phyloP scores from a whole-genome alignment of 2,329 filamentous ascomycete species.

The Fusarium sp. region DNA sequence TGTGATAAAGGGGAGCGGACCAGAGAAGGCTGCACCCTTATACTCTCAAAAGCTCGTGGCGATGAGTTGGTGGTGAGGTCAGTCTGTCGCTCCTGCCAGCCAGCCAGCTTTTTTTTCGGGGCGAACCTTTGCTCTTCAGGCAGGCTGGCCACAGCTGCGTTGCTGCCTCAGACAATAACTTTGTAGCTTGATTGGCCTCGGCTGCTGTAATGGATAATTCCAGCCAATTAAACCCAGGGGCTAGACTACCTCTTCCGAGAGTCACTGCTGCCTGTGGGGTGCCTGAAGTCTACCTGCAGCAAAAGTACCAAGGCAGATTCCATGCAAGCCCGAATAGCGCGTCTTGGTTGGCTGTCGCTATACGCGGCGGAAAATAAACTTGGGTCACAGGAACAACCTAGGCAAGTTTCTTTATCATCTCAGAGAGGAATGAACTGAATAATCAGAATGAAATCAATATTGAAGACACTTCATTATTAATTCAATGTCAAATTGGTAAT shows the following conservation, averaged over 20 bases:
- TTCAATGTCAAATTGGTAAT: neutral
- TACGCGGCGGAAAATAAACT: slow-evolving; percentile 8
- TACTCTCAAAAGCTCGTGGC: slow-evolving; percentile 47
- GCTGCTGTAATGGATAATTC: slow-evolving; percentile 44
- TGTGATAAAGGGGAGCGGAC: slow-evolving; percentile 35
- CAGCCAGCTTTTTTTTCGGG: slow-evolving; percentile 55
- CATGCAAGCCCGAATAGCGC: slow-evolving; percentile 27
- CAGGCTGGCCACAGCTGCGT: slow-evolving; percentile 43
- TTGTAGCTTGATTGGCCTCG: slow-evolving; percentile 50
- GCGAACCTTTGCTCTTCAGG: slow-evolving; percentile 37
- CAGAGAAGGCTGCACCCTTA: slow-evolving; percentile 50
- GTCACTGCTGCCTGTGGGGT: slow-evolving; percentile 52
- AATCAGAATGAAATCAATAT: neutral
- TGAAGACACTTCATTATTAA: neutral
- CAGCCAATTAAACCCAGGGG: slow-evolving; percentile 50
- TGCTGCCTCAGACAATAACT: slow-evolving; percentile 57
- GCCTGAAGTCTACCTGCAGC: slow-evolving; percentile 48
- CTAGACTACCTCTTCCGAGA: slow-evolving; percentile 40
- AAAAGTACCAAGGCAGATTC: slow-evolving; percentile 51
- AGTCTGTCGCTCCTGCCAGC: slow-evolving; percentile 40
- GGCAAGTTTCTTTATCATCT: neutral
- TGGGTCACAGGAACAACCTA: neutral
- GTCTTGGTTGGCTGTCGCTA: slow-evolving; percentile 32
- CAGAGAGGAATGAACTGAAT: too few species aligned
- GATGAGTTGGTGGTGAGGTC: slow-evolving; percentile 49